Evolutionary conservation across 768 basidiomycete species (phyloP).

Genomic region (Lentinus tigrinus): DNA sequence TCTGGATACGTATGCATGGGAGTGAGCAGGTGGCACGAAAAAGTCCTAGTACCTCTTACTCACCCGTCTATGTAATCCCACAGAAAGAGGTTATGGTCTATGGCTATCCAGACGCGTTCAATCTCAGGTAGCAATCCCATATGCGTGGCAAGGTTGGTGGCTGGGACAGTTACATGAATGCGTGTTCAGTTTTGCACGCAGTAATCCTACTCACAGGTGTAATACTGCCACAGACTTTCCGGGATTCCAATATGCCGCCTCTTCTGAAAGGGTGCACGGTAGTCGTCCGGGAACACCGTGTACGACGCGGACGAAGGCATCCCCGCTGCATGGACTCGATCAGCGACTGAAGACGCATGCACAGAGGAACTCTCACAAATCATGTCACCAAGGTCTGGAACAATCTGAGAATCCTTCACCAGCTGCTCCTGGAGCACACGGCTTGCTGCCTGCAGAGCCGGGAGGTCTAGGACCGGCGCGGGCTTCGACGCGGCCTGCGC

Average conservation of each 20-base stretch:
- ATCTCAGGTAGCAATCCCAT: conserved; percentile 94
- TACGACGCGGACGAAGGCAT: conserved; percentile 74
- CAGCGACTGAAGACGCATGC: neutral
- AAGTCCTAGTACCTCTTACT: conserved; percentile 27
- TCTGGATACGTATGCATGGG: conserved; percentile 28
- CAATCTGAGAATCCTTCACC: conserved; percentile 67
- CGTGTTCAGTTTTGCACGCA: neutral
- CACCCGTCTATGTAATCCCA: conserved; percentile 98
- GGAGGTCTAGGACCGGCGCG: conserved; percentile 49
- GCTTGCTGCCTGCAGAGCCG: conserved; percentile 64
- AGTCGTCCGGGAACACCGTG: conserved; percentile 75
- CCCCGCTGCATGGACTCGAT: conserved; percentile 43
- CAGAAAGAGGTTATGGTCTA: conserved; percentile 90
- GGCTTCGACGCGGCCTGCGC: conserved; percentile 23
- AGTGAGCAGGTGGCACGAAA: neutral
- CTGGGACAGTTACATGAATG: conserved; percentile 38
- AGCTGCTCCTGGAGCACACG: conserved; percentile 67
- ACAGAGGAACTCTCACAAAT: conserved; percentile 2
- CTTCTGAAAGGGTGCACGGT: conserved; percentile 78
- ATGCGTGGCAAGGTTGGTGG: conserved; percentile 66
- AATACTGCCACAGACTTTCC: conserved; percentile 75
- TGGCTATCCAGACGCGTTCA: conserved; percentile 92
- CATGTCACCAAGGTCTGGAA: conserved; percentile 75
- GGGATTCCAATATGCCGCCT: conserved; percentile 74
- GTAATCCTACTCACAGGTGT: conserved; percentile 50